Base-by-base conservation (phyloP, 805 yeast species). In the Candida nanaspora region DNA sequence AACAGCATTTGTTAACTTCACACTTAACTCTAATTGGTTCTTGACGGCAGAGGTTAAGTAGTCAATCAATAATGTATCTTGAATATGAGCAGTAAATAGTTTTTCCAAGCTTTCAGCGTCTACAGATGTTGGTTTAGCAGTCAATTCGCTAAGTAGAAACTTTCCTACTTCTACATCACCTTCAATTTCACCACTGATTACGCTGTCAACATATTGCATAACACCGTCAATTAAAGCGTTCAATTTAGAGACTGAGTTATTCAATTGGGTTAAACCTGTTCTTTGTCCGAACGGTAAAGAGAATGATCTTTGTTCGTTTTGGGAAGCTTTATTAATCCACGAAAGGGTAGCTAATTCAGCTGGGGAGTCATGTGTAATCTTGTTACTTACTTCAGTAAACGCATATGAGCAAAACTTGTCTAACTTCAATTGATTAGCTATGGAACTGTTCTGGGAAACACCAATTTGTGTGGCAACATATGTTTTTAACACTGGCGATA, bases 41-140 rank as follows among this genome's bases (percentile, higher is more conserved):
- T 83, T 85, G 52, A 87, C 79, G 41, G 93, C 84, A 50, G 82
- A 78, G 42, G 95, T 82, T 62, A 87, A 72, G 57, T 82, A 84
- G 57, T 85, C 91, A 47, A 87, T 74, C 78, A 86, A 76, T 46
- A 84, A 70, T 33, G 86, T 79, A 53, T 87, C 95, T 61, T 85
- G 87, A 57, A 81, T 69, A 59, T 85, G 88, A 29, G 75, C 70
- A 56, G 76, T 78, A 70, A 86, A 78, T 46, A 79, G 71, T 47
- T 69, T 62, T 55, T 75, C 77, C 52, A 83, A 68, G 38, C 70
- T 70, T 35, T 73, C 76, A 46, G 69, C 52, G 46, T 75, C 69
- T 46, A 69, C 58, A 42, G 77, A 69, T 43, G 70, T 66, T 46
- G 80, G 75, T 50, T 70, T 74, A 50, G 66, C 66, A 51, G 69